These are phyloP conservation scores for Vigna radiata DNA, from an alignment of 306 rosid species.

Conservation along the genomic window DNA sequence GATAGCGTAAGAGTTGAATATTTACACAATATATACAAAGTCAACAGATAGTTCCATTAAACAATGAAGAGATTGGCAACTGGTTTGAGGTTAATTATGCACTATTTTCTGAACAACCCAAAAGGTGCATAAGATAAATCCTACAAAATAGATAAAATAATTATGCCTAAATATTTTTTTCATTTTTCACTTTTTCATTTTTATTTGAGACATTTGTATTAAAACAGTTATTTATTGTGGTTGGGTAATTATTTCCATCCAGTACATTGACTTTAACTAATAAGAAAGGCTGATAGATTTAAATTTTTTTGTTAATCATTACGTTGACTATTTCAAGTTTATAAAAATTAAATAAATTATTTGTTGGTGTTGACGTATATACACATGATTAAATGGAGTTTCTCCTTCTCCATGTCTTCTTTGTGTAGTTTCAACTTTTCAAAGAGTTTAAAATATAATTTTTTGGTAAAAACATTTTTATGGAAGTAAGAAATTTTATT, in stretches of 20 bases:
- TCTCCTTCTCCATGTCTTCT: too few species aligned
- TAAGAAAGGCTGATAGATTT: not conserved
- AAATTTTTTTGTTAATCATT: not conserved
- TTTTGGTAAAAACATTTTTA: too few species aligned
- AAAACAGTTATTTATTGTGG: not conserved
- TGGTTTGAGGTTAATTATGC: not conserved
- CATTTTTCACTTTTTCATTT: not conserved
- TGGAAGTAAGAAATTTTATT: too few species aligned
- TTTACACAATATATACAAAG: not conserved
- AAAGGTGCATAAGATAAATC: not conserved
- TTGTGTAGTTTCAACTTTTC: too few species aligned
- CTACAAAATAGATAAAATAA: not conserved
- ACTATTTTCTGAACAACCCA: not conserved
- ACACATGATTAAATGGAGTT: too few species aligned
- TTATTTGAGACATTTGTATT: not conserved
- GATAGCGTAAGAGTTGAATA: not conserved
- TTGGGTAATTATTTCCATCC: not conserved
- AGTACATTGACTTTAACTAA: not conserved
- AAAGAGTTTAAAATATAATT: too few species aligned
- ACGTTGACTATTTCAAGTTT: not conserved
- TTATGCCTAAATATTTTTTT: not conserved
- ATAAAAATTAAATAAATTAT: not conserved
- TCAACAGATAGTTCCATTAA: not conserved
- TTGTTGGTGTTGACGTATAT: too few species aligned
- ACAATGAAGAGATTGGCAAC: not conserved